phyloP scores from a whole-genome alignment of 2,329 filamentous ascomycete species.

The Apiospora hydei region DNA sequence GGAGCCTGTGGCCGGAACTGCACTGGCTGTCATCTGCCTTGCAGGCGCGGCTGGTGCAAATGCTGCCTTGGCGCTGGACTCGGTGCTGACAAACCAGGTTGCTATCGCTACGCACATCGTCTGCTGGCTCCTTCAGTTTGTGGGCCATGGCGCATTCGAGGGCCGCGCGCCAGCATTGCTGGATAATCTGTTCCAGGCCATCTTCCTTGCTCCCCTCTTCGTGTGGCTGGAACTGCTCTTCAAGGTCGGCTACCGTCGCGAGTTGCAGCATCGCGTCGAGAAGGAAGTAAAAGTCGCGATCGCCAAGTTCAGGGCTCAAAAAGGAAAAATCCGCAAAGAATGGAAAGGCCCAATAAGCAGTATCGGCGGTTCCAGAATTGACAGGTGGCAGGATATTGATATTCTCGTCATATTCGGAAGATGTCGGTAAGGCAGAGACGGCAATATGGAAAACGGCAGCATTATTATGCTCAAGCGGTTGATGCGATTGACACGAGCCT shows the following conservation, averaged over 20 bases:
- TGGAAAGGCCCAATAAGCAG: slow-evolving; percentile 57
- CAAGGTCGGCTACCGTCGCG: slow-evolving; percentile 85
- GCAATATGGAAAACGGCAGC: background rate
- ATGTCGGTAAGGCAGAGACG: background rate
- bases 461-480: background rate
- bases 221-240: slow-evolving; percentile 97
- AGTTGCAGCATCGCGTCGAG: slow-evolving; percentile 82
- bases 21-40: slow-evolving; percentile 79
- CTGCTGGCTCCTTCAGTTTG: slow-evolving; percentile 87
- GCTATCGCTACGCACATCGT: slow-evolving; percentile 74
- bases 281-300: slow-evolving; percentile 79
- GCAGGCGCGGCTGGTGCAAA: slow-evolving; percentile 78
- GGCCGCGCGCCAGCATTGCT: slow-evolving; percentile 86
- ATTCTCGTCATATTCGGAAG: background rate
- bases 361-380: background rate
- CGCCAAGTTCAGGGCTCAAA: slow-evolving; percentile 70
- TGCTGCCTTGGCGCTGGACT: slow-evolving; percentile 69
- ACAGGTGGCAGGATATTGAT: background rate
- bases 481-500: background rate
- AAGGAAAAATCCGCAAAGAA: slow-evolving; percentile 52
- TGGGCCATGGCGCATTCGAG: slow-evolving; percentile 91
- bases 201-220: slow-evolving; percentile 94
- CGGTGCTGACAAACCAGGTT: slow-evolving; percentile 56
- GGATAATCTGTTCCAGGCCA: slow-evolving; percentile 89
- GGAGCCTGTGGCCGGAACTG: slow-evolving; percentile 88